phyloP scores from a whole-genome alignment of 495 filamentous ascomycete species.

The Aspergillus sclerotioniger region DNA sequence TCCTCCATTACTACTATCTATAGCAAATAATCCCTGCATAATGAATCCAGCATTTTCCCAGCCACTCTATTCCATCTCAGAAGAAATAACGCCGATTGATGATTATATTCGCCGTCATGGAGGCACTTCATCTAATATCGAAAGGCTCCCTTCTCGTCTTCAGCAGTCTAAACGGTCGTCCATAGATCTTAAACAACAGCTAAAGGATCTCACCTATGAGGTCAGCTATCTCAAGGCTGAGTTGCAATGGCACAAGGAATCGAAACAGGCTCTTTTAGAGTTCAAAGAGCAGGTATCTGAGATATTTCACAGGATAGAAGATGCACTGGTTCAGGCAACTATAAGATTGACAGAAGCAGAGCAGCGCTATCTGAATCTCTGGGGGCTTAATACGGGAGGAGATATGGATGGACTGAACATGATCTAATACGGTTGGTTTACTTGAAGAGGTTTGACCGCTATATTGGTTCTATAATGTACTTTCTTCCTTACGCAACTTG shows the following conservation, averaged over 20 bases:
- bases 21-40: too few relatives aligned
- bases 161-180: neutral
- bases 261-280: neutral
- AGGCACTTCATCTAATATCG: neutral
- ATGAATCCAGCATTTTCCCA: too few relatives aligned
- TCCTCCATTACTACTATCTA: too few relatives aligned
- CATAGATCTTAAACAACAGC: neutral
- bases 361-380: too few relatives aligned
- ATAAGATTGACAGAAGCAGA: neutral
- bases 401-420: too few relatives aligned
- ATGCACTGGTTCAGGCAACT: neutral
- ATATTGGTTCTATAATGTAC: too few relatives aligned
- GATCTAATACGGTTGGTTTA: too few relatives aligned
- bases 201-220: neutral
- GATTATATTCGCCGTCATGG: neutral
- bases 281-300: neutral
- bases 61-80: too few relatives aligned
- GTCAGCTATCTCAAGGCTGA: neutral
- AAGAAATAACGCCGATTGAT: neutral
- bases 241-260: conserved; percentile 1
- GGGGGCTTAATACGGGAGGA: too few relatives aligned
- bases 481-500: too few relatives aligned
- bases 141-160: neutral
- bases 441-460: too few relatives aligned
- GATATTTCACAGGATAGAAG: neutral